phyloP scores from a whole-genome alignment of 208 protist species.

The Leishmania major region DNA sequence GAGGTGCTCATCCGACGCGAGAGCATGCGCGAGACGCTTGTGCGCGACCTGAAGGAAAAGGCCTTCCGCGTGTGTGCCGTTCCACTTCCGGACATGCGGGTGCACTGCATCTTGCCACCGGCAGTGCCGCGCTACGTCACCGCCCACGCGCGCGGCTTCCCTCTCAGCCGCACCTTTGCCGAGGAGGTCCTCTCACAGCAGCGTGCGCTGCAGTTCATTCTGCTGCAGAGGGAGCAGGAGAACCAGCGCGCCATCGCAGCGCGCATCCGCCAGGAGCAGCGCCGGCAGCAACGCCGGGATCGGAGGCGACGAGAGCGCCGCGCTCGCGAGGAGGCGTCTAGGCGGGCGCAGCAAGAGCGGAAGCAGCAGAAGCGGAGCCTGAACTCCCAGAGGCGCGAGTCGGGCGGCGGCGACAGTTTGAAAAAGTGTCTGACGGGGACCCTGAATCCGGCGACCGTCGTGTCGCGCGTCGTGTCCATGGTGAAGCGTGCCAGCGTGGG shows the following conservation, averaged over 20 bases:
- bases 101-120: constrained; percentile 66
- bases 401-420: constrained; percentile 4
- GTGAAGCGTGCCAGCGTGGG: constrained; percentile 17
- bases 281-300: constrained; percentile 23
- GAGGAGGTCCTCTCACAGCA: constrained; percentile 68
- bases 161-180: constrained; percentile 59
- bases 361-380: constrained; percentile 13
- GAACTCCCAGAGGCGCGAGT: not conserved
- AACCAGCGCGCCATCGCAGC: constrained; percentile 26
- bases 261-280: constrained; percentile 20
- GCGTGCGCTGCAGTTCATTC: constrained; percentile 46
- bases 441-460: constrained; percentile 22
- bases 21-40: constrained; percentile 60
- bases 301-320: constrained; percentile 18
- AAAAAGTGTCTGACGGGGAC: constrained; percentile 1
- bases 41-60: constrained; percentile 51
- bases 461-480: constrained; percentile 29
- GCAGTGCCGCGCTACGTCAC: constrained; percentile 59
- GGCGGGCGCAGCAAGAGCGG: constrained; percentile 3
- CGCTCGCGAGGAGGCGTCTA: constrained; percentile 20
- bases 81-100: constrained; percentile 70
- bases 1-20: constrained; percentile 46
- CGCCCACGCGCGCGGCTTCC: constrained; percentile 56
- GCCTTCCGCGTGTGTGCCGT: constrained; percentile 53
- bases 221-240: constrained; percentile 43